Percentiles rank a stretch among this genome's conserved stretches.
Conservation (phyloP, 306 rosid species). For the Acacia acuminata region DNA sequence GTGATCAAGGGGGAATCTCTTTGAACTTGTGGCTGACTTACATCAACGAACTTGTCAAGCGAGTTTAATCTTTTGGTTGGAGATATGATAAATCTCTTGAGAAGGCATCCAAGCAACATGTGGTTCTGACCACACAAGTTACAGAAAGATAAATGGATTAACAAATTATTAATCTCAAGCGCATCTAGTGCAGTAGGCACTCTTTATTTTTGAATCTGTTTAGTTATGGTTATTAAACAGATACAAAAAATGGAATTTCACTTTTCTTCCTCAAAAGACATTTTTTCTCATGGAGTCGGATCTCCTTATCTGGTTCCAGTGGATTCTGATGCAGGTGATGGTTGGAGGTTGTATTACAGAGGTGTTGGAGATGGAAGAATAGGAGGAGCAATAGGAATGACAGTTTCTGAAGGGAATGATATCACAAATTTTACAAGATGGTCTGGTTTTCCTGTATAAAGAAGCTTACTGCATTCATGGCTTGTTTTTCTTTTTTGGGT, state of each 20-base stretch:
- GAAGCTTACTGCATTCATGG: too few relatives aligned
- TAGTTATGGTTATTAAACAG: constrained; percentile 18
- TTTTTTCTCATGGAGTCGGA: constrained; percentile 19
- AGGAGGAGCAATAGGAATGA: too few relatives aligned
- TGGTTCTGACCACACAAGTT: constrained; percentile 18
- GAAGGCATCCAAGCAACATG: constrained; percentile 22
- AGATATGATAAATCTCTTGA: constrained; percentile 23
- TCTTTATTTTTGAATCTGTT: constrained; percentile 23
- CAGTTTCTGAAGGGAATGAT: too few relatives aligned
- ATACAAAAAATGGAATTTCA: neutral
- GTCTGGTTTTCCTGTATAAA: too few relatives aligned
- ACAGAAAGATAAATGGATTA: constrained; percentile 19
- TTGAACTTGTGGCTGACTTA: constrained; percentile 78
- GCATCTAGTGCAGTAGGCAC: constrained; percentile 20
- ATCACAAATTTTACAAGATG: too few relatives aligned
- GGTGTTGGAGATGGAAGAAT: too few relatives aligned
- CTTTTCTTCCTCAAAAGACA: constrained; percentile 9
- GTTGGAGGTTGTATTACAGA: too few relatives aligned
- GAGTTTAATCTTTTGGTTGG: constrained; percentile 39
- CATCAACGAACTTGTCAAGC: constrained; percentile 80
- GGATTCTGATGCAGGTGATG: too few relatives aligned
- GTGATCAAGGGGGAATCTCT: constrained; percentile 76
- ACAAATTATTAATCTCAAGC: constrained; percentile 19
- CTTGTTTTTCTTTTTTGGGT: too few relatives aligned
- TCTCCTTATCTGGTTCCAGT: too few relatives aligned